phyloP scores from a whole-genome alignment of 345 rosid species.

The Stellera chamaejasme region DNA sequence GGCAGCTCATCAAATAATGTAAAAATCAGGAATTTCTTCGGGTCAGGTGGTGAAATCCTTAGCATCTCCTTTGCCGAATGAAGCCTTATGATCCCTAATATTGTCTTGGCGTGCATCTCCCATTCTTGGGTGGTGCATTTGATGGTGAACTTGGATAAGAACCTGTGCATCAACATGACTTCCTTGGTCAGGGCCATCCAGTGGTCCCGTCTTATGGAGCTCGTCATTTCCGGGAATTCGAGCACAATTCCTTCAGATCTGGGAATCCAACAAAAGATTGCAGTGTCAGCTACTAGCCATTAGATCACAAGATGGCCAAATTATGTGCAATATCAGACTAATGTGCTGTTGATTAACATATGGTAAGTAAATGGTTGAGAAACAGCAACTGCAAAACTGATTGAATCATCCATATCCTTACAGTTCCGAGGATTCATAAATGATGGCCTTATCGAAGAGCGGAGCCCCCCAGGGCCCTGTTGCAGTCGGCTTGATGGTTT shows the following conservation, averaged over 20 bases:
- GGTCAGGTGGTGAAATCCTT: slow-evolving; percentile 67
- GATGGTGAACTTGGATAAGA: slow-evolving; percentile 40
- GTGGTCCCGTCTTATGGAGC: slow-evolving; percentile 90
- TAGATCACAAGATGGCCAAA: too few relatives aligned
- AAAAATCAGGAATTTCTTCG: slow-evolving; percentile 74
- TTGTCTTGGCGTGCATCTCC: slow-evolving; percentile 83
- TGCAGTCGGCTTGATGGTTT: slow-evolving; percentile 49
- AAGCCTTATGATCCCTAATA: slow-evolving; percentile 70
- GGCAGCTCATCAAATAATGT: slow-evolving; percentile 72
- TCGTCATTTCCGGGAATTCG: slow-evolving; percentile 92
- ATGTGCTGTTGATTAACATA: too few relatives aligned
- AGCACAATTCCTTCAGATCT: slow-evolving; percentile 73
- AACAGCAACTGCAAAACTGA: not conserved
- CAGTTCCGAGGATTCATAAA: slow-evolving; percentile 65
- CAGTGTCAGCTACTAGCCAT: too few relatives aligned
- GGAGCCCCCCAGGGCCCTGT: slow-evolving; percentile 99
- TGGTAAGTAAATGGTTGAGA: not conserved
- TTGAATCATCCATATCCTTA: slow-evolving; percentile 27
- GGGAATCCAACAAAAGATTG: slow-evolving; percentile 5
- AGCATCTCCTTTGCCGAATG: slow-evolving; percentile 92
- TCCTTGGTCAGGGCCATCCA: slow-evolving; percentile 78
- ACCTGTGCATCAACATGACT: slow-evolving; percentile 62
- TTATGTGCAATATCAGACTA: not conserved
- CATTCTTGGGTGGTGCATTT: slow-evolving; percentile 47
- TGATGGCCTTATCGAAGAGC: slow-evolving; percentile 83